A percentile compares a stretch with the other conserved stretches of the same genome.
Conservation (phyloP, 371 early-diverging fungal species). For the Ordospora colligata region DNA sequence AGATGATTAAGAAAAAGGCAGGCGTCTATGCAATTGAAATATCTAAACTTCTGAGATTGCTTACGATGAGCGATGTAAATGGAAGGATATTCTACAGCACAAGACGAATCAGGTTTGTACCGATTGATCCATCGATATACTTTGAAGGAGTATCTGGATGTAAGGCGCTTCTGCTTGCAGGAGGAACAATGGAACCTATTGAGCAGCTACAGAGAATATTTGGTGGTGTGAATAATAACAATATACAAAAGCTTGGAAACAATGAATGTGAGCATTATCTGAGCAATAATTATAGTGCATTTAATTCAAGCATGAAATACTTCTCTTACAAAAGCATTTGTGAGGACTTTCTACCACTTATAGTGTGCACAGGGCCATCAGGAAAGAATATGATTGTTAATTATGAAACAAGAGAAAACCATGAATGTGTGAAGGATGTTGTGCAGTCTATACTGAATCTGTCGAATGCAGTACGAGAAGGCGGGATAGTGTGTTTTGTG, state of each 20-base stretch:
- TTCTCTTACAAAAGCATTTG: slow-evolving; percentile 9
- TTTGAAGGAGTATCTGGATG: slow-evolving; percentile 74
- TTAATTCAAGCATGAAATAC: background rate
- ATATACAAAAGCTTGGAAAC: no score
- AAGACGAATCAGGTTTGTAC: slow-evolving; percentile 62
- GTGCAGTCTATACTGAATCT: slow-evolving; percentile 25
- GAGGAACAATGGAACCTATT: slow-evolving; percentile 85
- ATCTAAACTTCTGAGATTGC: slow-evolving; percentile 44
- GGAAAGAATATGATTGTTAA: slow-evolving; percentile 66
- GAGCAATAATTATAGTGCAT: background rate
- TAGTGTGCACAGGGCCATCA: slow-evolving; percentile 65
- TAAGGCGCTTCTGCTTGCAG: slow-evolving; percentile 73
- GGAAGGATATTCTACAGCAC: slow-evolving; percentile 35
- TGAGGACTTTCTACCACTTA: slow-evolving; percentile 63
- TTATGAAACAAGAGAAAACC: slow-evolving; percentile 64
- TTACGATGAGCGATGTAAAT: slow-evolving; percentile 46
- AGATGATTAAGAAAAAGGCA: slow-evolving; percentile 21
- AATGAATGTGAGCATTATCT: no score
- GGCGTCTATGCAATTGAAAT: slow-evolving; percentile 20
- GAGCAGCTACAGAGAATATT: slow-evolving; percentile 19
- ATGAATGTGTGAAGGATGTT: slow-evolving; percentile 25
- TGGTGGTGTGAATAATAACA: background rate
- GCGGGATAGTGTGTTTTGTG: slow-evolving; percentile 59
- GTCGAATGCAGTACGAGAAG: slow-evolving; percentile 30
- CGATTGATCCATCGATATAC: slow-evolving; percentile 72